Percentiles rank a stretch among this genome's conserved stretches.
Evolutionary conservation across 139 green algal genomes (phyloP).

Genomic region (Chlamydomonas urium): DNA sequence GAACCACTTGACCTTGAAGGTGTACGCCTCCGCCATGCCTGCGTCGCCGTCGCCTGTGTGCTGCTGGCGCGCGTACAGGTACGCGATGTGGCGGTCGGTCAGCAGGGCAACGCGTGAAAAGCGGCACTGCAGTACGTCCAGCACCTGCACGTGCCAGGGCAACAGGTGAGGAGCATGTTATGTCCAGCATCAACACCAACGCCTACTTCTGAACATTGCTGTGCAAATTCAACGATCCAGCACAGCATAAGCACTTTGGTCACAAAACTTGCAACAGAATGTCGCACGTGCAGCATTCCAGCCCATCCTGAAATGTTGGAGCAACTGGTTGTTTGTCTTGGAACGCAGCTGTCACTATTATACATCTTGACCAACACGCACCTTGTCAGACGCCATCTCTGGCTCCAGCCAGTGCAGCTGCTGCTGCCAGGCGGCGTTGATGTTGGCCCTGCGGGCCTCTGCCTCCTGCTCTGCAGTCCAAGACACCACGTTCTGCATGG

Average conservation of each 20-base stretch:
- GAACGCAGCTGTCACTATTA: too few species aligned
- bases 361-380: conserved; percentile 7
- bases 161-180: too few species aligned
- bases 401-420: conserved; percentile 55
- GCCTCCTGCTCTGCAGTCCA: conserved; percentile 13
- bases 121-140: conserved; percentile 65
- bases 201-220: too few species aligned
- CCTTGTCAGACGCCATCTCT: conserved; percentile 42
- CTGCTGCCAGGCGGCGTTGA: conserved; percentile 60
- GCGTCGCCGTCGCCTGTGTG: neutral
- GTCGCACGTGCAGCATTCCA: too few species aligned
- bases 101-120: conserved; percentile 65
- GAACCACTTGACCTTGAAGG: conserved; percentile 38
- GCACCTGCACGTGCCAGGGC: conserved; percentile 27
- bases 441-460: conserved; percentile 1
- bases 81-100: conserved; percentile 64
- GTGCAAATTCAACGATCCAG: too few species aligned
- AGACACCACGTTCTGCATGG: conserved; percentile 30
- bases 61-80: conserved; percentile 48
- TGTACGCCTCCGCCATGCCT: neutral
- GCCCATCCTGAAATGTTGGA: too few species aligned
- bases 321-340: too few species aligned
- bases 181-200: too few species aligned
- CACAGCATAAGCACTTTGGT: too few species aligned
- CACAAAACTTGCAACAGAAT: too few species aligned